Evolutionary conservation across 1,284 basidiomycete species (phyloP), one percentile per base, ranked within the genome.

Genomic region (Cryptococcus neoformans): DNA sequence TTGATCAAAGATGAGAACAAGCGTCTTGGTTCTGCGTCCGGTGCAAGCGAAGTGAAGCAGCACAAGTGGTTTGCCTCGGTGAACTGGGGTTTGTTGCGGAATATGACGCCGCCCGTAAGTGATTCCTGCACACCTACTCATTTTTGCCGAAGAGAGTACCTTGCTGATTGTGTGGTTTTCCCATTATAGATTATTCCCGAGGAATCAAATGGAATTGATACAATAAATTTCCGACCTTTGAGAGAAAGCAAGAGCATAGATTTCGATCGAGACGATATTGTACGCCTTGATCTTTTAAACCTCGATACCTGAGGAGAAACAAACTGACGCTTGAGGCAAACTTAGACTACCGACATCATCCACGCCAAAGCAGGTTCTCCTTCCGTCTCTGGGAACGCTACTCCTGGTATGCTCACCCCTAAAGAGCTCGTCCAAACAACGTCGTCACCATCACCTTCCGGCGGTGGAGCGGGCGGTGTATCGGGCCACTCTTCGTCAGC

Each of bases 11-110:
- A 89, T 69, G 95, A 99, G 77, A 82, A 84, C 70, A 88, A 86
- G 64, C 85, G 95, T 54, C 78, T 99, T 54, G 95, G 95, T 48
- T 92, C 90, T 76, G 87, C 85, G 75, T 92, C 88, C 60, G 96
- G 96, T 42, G 96, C 96, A 48, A 94, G 91, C 68, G 96, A 99
- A 78, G 93, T 99, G 69, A 99, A 99, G 81, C 88, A 91, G 66
- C 94, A 98, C 83, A 96, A 93, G 77, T 99, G 96, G 96, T 99
- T 99, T 80, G 81, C 83, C 35, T 90, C 90, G 71, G 87, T 96
- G 74, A 95, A 92, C 78, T 99, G 95, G 96, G 96, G 95, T 34
- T 81, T 99, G 62, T 79, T 99, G 73, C 84, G 96, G 64, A 89
- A 99, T 79, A 88, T 86, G 69, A 87, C 87, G 68, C 96, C 95